phyloP scores from a whole-genome alignment of 371 early-diverging fungal species.

The Haplosporangium sp. region DNA sequence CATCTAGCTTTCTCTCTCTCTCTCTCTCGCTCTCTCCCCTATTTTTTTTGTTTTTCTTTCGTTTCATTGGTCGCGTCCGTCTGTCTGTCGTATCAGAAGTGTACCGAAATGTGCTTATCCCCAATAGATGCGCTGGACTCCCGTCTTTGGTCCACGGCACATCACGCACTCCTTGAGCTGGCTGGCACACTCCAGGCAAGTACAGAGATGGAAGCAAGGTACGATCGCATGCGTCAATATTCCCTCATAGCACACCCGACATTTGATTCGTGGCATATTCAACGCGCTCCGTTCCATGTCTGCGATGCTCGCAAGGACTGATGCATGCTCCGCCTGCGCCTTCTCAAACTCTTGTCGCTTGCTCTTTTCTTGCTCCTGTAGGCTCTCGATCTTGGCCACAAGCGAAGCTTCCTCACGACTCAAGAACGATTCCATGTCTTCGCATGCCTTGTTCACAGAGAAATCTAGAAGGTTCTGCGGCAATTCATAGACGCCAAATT shows the following conservation, averaged over 20 bases:
- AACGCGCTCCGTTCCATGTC: constrained; percentile 11
- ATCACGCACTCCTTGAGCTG: constrained; percentile 33
- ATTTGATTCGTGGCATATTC: constrained; percentile 27
- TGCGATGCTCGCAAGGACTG: background rate
- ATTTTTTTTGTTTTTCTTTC: too few relatives aligned
- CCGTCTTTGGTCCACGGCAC: constrained; percentile 23
- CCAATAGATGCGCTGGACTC: constrained; percentile 17
- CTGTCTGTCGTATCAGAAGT: too few relatives aligned
- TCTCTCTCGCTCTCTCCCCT: too few relatives aligned
- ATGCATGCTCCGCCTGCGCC: constrained; percentile 4
- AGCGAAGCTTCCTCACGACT: background rate
- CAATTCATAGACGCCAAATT: background rate
- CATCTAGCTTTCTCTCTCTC: too few relatives aligned
- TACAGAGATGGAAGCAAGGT: constrained; percentile 53
- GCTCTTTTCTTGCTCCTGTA: background rate
- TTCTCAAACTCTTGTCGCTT: background rate
- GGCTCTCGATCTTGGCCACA: background rate
- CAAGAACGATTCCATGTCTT: constrained; percentile 11
- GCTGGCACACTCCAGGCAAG: constrained; percentile 37
- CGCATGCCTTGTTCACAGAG: constrained; percentile 8
- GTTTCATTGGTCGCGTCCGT: too few relatives aligned
- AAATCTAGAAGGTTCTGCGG: background rate
- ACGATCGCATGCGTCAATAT: constrained; percentile 40
- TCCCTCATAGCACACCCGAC: constrained; percentile 45
- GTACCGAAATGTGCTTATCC: constrained; percentile 4